Conservation (phyloP, 1,139 yeast genomes). For the Debaryomyces udenii region DNA sequence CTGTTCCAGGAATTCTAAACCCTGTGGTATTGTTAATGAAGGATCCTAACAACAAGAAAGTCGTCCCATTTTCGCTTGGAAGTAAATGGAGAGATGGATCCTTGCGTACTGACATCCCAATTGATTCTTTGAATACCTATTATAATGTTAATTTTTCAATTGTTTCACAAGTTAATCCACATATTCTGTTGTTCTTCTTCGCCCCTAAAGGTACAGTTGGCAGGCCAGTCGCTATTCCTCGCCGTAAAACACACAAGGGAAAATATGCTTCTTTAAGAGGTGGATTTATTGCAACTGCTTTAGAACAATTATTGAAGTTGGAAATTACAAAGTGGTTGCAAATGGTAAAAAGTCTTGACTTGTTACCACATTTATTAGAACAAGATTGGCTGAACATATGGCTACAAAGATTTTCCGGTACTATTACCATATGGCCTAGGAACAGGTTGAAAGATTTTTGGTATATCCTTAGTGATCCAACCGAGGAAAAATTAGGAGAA, state of each 20-base stretch:
- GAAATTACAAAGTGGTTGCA: conserved; percentile 79
- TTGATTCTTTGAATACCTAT: conserved; percentile 70
- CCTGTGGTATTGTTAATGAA: conserved; percentile 84
- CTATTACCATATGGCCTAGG: conserved; percentile 78
- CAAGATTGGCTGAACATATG: conserved; percentile 84
- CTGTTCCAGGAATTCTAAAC: conserved; percentile 82
- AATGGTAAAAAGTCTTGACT: conserved; percentile 63
- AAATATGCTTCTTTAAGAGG: conserved; percentile 61
- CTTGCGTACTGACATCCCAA: conserved; percentile 70
- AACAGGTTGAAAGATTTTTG: conserved; percentile 60
- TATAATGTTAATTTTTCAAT: conserved; percentile 76
- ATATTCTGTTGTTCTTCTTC: conserved; percentile 72
- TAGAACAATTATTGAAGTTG: conserved; percentile 69
- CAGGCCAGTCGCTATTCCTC: conserved; percentile 63
- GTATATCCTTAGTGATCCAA: conserved; percentile 71
- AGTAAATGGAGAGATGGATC: conserved; percentile 79
- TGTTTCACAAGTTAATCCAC: conserved; percentile 85
- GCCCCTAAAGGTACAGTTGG: conserved; percentile 86
- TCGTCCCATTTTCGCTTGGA: conserved; percentile 73
- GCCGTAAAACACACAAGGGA: conserved; percentile 47
- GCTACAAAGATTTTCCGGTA: conserved; percentile 74
- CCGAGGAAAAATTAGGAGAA: conserved; percentile 54
- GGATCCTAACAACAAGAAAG: conserved; percentile 39
- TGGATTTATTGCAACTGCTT: conserved; percentile 73
- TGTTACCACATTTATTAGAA: conserved; percentile 68